Evolutionary conservation across 106 monocot species (phyloP), one percentile per base, ranked within the genome.

Genomic region (Dactylorhiza incarnata): DNA sequence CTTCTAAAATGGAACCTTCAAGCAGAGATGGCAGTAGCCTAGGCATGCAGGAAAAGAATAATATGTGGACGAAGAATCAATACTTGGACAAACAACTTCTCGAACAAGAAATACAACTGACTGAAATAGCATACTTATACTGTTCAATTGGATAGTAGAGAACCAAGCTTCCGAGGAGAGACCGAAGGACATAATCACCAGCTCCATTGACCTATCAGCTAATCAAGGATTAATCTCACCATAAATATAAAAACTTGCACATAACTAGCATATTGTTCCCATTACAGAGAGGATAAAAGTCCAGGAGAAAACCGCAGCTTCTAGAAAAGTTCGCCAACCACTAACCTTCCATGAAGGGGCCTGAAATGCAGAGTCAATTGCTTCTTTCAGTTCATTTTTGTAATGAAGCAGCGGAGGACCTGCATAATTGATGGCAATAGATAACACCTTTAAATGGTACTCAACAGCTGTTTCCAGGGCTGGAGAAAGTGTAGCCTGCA

Each of bases 291-390:
- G 37, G 37, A 46, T 24, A 46, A 25, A 17, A 46, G 45, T 17
- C 69, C n/a, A 69, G 15, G 7, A 46, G n/a, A 44, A 68, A 44
- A 68, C 29, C 8, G 43, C 10, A 5, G 37, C 67, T 11, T 68
- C 67, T 0, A 22, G 11, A 23, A 49, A 48, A 49, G 19, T 44
- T 20, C 49, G 49, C 19, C 72, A 17, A 72, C 48, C 11, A 49
- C 47, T 49, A 77, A 99, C 97, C 94, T 99, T 99, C 97, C 97
- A 99, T 7, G 97, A 99, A 59, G 94, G 88, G 66, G 97, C 87
- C 82, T 91, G 83, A 81, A 99, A 99, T 74, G 97, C 83, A 85
- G 86, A 91, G 49, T 87, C 58, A 77, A 99, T 89, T 79, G 83
- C 89, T 77, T 78, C 78, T 82, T 84, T 99, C 53, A 94, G 78